A percentile compares a stretch with the other conserved stretches of the same genome.
These are phyloP conservation scores for Protomyces gravidus DNA, from an alignment of 1,139 yeast genomes.

Conservation along the genomic window DNA sequence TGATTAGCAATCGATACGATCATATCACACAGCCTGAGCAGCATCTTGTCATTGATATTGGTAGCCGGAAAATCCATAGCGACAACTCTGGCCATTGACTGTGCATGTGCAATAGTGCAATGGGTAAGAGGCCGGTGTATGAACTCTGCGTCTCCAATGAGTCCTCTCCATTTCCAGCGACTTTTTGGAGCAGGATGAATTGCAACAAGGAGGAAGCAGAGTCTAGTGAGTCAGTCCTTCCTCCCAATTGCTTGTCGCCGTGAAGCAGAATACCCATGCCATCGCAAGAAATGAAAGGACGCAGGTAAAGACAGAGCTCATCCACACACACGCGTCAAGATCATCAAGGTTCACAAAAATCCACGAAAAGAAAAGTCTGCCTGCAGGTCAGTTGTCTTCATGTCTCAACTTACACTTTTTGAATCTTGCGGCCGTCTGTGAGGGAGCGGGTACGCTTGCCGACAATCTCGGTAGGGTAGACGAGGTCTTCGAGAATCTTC, in stretches of 20 bases:
- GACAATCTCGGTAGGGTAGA: slow-evolving; percentile 98
- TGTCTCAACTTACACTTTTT: slow-evolving; percentile 56
- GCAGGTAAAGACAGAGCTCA: neutral
- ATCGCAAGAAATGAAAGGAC: neutral
- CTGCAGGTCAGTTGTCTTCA: neutral
- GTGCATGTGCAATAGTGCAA: neutral
- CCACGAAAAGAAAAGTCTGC: too few relatives aligned
- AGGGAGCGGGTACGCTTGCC: slow-evolving; percentile 99
- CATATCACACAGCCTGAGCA: neutral
- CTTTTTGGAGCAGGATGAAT: neutral
- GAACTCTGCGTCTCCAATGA: slow-evolving; percentile 11
- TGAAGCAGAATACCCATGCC: too few relatives aligned
- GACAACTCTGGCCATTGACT: slow-evolving; percentile 18
- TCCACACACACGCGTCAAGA: neutral
- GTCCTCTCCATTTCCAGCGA: neutral
- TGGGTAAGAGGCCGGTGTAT: slow-evolving; percentile 31
- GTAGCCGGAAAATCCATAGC: slow-evolving; percentile 19
- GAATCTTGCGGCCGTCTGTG: slow-evolving; percentile 98
- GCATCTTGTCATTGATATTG: too few relatives aligned
- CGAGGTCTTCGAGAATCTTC: slow-evolving; percentile 97
- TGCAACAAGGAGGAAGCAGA: neutral
- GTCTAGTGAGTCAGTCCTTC: neutral
- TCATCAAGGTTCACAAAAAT: too few relatives aligned
- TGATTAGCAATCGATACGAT: neutral
- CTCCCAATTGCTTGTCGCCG: neutral